Evolutionary conservation across 371 early-diverging fungal genomes (phyloP).

Genomic region (Mucor piriformis): DNA sequence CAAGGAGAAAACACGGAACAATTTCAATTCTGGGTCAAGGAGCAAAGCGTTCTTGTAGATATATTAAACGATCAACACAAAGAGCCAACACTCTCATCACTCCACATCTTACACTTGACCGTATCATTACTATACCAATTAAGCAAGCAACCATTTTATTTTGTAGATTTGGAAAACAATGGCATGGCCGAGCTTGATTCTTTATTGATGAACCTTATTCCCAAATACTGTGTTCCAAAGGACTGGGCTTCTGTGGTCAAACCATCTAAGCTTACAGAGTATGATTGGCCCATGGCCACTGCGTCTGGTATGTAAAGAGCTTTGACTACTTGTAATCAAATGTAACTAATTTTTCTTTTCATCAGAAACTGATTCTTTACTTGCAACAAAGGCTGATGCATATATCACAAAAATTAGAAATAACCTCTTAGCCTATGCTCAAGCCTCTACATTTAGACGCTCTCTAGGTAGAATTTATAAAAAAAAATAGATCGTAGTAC

Average conservation of each 20-base stretch:
- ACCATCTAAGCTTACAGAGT: constrained; percentile 7
- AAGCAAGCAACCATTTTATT: constrained; percentile 31
- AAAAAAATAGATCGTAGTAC: background rate
- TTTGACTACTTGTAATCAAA: no score
- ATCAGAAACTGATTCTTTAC: background rate
- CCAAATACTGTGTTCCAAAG: constrained; percentile 21
- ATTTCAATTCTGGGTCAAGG: constrained; percentile 45
- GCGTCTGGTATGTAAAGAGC: constrained; percentile 20
- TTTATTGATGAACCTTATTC: constrained; percentile 14
- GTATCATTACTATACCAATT: constrained; percentile 49
- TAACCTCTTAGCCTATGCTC: constrained; percentile 49
- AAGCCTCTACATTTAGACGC: constrained; percentile 37
- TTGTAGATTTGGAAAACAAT: constrained; percentile 20
- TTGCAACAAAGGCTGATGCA: constrained; percentile 14
- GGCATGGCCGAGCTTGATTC: constrained; percentile 10
- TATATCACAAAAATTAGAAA: constrained; percentile 22
- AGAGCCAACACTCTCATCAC: constrained; percentile 39
- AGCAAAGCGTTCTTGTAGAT: constrained; percentile 58
- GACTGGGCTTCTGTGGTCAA: constrained; percentile 20
- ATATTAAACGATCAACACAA: constrained; percentile 53
- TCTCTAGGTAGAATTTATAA: constrained; percentile 27
- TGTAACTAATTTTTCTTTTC: background rate
- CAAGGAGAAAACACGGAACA: constrained; percentile 41
- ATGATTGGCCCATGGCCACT: constrained; percentile 10
- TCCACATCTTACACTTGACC: constrained; percentile 48